These are phyloP conservation scores for Ceratocystis lukuohia DNA, from an alignment of 2,329 filamentous ascomycete species.

Conservation along the genomic window DNA sequence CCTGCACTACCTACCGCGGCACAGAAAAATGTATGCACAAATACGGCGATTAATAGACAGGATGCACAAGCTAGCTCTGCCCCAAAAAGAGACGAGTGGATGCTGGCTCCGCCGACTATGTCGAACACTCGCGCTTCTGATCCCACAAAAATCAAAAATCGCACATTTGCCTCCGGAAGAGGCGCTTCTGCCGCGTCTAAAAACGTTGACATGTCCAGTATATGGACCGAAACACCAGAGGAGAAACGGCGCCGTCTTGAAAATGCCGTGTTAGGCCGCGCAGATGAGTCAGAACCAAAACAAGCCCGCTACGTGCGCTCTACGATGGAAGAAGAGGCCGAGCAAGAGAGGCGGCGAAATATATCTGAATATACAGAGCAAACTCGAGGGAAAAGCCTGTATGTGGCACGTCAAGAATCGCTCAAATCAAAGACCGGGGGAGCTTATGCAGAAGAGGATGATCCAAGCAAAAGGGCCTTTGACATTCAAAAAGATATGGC, in stretches of 20 bases:
- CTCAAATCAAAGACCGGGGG: conserved; percentile 14
- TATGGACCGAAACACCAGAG: conserved; percentile 88
- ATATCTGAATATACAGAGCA: conserved; percentile 40
- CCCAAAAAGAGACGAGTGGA: conserved; percentile 67
- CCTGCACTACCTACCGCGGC: conserved; percentile 44
- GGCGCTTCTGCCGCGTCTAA: conserved; percentile 24
- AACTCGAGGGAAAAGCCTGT: conserved; percentile 43
- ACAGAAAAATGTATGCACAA: conserved; percentile 36
- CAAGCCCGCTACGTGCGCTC: background rate
- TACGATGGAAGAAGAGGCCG: conserved; percentile 38
- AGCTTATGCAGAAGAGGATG: conserved; percentile 56
- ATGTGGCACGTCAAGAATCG: conserved; percentile 41
- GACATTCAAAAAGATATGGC: conserved; percentile 92
- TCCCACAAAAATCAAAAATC: conserved; percentile 67
- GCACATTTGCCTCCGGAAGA: conserved; percentile 65
- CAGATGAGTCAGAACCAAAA: conserved; percentile 29
- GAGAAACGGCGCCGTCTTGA: conserved; percentile 70
- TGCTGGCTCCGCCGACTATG: conserved; percentile 55
- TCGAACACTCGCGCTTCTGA: conserved; percentile 50
- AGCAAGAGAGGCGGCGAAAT: conserved; percentile 39
- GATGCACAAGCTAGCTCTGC: conserved; percentile 21
- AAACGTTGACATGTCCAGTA: conserved; percentile 40
- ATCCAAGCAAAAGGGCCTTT: conserved; percentile 79
- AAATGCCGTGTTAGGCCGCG: conserved; percentile 68
- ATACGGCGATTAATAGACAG: conserved; percentile 27